phyloP scores from a whole-genome alignment of 768 basidiomycete genomes.

The Tulasnella sp. region DNA sequence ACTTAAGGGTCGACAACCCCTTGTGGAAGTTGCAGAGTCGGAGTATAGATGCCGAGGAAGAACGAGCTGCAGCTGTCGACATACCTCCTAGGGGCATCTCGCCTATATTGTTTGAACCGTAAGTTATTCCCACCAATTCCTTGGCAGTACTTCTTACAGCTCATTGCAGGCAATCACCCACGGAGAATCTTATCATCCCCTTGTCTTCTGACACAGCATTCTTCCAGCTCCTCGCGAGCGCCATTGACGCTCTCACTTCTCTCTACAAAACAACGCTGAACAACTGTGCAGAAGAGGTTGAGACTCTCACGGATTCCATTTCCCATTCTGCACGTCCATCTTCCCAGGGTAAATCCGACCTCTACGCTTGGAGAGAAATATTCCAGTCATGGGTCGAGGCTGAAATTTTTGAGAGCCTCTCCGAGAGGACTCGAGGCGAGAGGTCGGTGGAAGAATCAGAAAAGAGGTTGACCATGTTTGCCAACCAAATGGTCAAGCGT shows the following conservation, averaged over 20 bases:
- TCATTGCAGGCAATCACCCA: too few species aligned
- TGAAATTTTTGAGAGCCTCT: slow-evolving; percentile 67
- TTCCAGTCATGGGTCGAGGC: slow-evolving; percentile 78
- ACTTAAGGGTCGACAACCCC: too few species aligned
- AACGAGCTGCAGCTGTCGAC: too few species aligned
- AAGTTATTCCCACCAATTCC: too few species aligned
- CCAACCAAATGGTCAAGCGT: slow-evolving; percentile 40
- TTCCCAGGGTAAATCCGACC: slow-evolving; percentile 35
- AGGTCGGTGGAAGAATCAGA: slow-evolving; percentile 57
- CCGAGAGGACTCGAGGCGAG: slow-evolving; percentile 55
- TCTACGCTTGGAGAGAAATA: slow-evolving; percentile 82
- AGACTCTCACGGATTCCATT: slow-evolving; percentile 33
- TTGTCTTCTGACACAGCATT: slow-evolving; percentile 71
- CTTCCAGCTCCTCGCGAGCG: slow-evolving; percentile 52
- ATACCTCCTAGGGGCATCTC: too few species aligned
- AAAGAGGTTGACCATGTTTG: slow-evolving; percentile 47
- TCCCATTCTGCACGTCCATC: slow-evolving; percentile 24
- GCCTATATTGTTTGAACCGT: too few species aligned
- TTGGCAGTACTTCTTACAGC: too few species aligned
- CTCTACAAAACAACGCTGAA: slow-evolving; percentile 36
- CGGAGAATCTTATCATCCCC: slow-evolving; percentile 55
- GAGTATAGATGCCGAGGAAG: too few species aligned
- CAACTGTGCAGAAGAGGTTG: slow-evolving; percentile 36
- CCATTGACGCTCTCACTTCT: slow-evolving; percentile 38
- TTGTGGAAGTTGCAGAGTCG: too few species aligned